These are phyloP conservation scores for Botrytis tulipae DNA, from an alignment of 2,329 filamentous ascomycete genomes.

Conservation along the genomic window DNA sequence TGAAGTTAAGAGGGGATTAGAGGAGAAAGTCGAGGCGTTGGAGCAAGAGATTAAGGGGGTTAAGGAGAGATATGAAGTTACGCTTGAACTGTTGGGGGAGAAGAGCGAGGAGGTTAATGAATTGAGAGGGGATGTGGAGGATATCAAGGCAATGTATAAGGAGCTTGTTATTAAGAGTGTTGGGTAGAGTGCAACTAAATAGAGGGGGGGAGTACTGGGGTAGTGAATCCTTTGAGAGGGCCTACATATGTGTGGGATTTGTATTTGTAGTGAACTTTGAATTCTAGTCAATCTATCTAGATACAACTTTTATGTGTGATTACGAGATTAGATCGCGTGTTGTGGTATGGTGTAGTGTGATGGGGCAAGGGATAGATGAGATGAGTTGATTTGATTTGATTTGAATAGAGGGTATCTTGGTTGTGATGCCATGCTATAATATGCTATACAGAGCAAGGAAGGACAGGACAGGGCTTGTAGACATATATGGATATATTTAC, in stretches of 20 bases:
- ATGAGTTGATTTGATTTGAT: neutral
- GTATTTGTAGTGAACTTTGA: neutral
- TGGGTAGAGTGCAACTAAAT: neutral
- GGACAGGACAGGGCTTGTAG: too few species aligned
- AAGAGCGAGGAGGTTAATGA: conserved; percentile 96
- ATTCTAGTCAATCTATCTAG: neutral
- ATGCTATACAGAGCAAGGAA: too few species aligned
- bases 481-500: too few species aligned
- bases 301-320: neutral
- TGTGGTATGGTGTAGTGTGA: too few species aligned
- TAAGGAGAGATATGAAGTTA: conserved; percentile 80
- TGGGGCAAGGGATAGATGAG: neutral
- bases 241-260: neutral
- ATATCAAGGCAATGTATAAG: conserved; percentile 95
- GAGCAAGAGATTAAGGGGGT: conserved; percentile 68
- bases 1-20: conserved; percentile 64
- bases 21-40: conserved; percentile 59
- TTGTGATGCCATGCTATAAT: neutral
- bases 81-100: conserved; percentile 91
- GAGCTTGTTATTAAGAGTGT: conserved; percentile 61
- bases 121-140: conserved; percentile 80
- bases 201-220: neutral
- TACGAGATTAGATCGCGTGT: neutral
- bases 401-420: neutral
- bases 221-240: neutral